phyloP scores from a whole-genome alignment of 306 rosid species.

The Vigna unguiculata region DNA sequence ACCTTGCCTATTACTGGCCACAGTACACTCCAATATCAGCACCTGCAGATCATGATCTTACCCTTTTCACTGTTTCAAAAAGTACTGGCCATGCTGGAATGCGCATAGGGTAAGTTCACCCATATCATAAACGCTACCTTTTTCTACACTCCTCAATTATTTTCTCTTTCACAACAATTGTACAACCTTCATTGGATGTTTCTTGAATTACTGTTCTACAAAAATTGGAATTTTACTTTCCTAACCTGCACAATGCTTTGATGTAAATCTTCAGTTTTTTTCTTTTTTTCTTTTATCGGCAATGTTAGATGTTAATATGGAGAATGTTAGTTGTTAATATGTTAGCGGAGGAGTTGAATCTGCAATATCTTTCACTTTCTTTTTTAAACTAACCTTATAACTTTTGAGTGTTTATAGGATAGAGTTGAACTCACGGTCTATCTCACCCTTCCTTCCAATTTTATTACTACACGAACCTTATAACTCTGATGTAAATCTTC shows the following conservation, averaged over 20 bases:
- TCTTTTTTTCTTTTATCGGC: no score
- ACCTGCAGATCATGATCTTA: slow-evolving; percentile 68
- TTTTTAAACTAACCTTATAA: no score
- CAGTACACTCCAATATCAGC: slow-evolving; percentile 88
- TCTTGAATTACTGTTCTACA: neutral
- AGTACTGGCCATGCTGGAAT: slow-evolving; percentile 89
- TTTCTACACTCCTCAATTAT: neutral
- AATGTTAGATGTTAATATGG: no score
- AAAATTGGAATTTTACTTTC: neutral
- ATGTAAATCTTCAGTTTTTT: no score
- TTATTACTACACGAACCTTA: no score
- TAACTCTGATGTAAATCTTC: no score
- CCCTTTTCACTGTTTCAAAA: slow-evolving; percentile 81
- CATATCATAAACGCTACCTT: neutral
- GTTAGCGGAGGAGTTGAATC: no score
- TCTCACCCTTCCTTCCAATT: no score
- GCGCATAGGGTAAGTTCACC: slow-evolving; percentile 75
- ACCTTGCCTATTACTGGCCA: slow-evolving; percentile 96
- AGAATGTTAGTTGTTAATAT: no score
- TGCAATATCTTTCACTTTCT: no score
- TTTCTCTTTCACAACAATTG: neutral
- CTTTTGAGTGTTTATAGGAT: no score
- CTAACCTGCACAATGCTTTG: neutral
- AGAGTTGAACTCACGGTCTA: no score
- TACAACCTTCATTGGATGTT: neutral